These are phyloP conservation scores for Leucogyrophana mollusca DNA, from an alignment of 768 basidiomycete genomes.

Conservation along the genomic window DNA sequence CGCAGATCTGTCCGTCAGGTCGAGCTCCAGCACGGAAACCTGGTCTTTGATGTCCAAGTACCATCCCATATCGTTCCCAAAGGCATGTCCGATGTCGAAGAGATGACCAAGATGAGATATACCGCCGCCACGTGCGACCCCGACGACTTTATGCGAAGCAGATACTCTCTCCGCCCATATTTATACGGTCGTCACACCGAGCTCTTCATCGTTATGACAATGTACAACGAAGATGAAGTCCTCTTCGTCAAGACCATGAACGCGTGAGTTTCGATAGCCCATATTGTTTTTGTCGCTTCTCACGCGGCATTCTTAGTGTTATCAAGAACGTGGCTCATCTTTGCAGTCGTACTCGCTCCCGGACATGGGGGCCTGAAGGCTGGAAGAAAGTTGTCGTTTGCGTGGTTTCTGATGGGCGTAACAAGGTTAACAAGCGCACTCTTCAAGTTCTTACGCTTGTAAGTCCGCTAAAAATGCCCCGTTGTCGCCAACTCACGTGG, in stretches of 20 bases:
- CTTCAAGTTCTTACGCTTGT: slow-evolving; percentile 85
- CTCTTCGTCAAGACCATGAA: slow-evolving; percentile 83
- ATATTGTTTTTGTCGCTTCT: slow-evolving; percentile 1
- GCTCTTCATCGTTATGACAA: slow-evolving; percentile 94
- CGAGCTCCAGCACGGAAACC: slow-evolving; percentile 76
- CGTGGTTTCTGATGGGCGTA: slow-evolving; percentile 82
- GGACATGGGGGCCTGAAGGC: slow-evolving; percentile 83
- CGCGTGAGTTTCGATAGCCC: slow-evolving; percentile 46
- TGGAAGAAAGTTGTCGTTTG: slow-evolving; percentile 93
- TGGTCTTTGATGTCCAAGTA: slow-evolving; percentile 81
- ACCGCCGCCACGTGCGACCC: slow-evolving; percentile 90
- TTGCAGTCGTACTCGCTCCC: slow-evolving; percentile 66
- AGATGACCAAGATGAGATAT: slow-evolving; percentile 83
- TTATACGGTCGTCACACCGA: slow-evolving; percentile 81
- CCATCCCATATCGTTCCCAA: slow-evolving; percentile 78
- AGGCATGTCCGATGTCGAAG: slow-evolving; percentile 59
- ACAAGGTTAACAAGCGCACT: slow-evolving; percentile 86
- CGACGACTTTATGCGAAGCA: slow-evolving; percentile 77
- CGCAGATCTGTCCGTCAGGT: slow-evolving; percentile 78
- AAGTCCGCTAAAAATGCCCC: slow-evolving; percentile 21
- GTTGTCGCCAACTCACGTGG: neutral
- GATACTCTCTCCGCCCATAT: slow-evolving; percentile 79
- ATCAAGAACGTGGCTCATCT: slow-evolving; percentile 86
- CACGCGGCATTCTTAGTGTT: slow-evolving; percentile 45
- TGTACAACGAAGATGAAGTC: slow-evolving; percentile 91